These are phyloP conservation scores for Dothistroma pini DNA, from an alignment of 2,329 filamentous ascomycete species.

Conservation along the genomic window DNA sequence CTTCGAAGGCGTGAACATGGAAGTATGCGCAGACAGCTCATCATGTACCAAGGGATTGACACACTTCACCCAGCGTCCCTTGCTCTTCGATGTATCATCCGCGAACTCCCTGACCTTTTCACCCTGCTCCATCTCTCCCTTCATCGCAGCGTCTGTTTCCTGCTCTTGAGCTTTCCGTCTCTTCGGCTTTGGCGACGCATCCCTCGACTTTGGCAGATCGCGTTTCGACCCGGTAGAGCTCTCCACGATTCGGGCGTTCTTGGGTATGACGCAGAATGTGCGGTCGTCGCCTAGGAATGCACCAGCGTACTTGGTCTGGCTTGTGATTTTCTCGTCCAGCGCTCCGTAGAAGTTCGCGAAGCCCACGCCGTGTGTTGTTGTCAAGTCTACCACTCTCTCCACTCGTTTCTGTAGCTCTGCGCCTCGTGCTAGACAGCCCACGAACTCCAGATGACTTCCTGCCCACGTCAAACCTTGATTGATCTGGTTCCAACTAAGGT, in stretches of 20 bases:
- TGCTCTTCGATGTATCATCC: conserved; percentile 30
- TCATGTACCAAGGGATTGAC: conserved; percentile 76
- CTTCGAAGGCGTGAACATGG: conserved; percentile 68
- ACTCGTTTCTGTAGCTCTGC: conserved; percentile 77
- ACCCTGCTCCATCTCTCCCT: conserved; percentile 33
- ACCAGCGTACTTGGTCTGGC: conserved; percentile 51
- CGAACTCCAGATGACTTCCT: conserved; percentile 86
- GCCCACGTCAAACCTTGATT: conserved; percentile 75
- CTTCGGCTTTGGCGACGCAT: conserved; percentile 6
- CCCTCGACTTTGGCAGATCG: conserved; percentile 10
- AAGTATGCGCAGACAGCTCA: conserved; percentile 77
- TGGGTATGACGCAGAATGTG: conserved; percentile 84
- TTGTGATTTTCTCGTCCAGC: conserved; percentile 61
- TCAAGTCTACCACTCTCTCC: conserved; percentile 61
- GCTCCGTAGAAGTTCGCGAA: conserved; percentile 86
- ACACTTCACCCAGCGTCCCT: conserved; percentile 62
- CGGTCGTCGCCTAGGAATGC: conserved; percentile 60
- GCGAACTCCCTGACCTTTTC: conserved; percentile 35
- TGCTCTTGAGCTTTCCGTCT: conserved; percentile 17
- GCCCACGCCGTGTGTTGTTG: conserved; percentile 64
- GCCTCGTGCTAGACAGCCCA: conserved; percentile 79
- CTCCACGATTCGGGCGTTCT: conserved; percentile 25
- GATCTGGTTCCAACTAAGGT: conserved; percentile 78
- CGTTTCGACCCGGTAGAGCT: conserved; percentile 28
- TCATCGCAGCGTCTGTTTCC: conserved; percentile 22